These are phyloP conservation scores for Aspergillus sp. DNA, from an alignment of 2,329 filamentous ascomycete genomes.

Conservation along the genomic window DNA sequence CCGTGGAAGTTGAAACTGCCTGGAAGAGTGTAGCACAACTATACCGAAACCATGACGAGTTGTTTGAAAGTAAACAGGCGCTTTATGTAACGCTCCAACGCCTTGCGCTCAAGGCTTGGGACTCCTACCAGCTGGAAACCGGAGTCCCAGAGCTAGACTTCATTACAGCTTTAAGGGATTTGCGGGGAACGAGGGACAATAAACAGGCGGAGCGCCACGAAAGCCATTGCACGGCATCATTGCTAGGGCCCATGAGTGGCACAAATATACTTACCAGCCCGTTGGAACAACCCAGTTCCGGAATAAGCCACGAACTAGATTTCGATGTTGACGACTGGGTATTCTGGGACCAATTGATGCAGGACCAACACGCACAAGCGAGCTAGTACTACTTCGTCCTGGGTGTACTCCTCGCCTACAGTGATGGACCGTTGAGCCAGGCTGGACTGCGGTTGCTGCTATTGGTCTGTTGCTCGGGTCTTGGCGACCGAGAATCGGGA, in stretches of 20 bases:
- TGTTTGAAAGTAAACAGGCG: slow-evolving; percentile 26
- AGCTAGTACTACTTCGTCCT: too few relatives aligned
- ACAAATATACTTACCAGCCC: too few relatives aligned
- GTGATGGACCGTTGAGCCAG: too few relatives aligned
- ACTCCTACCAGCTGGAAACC: not conserved
- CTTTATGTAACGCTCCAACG: not conserved
- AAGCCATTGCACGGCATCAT: too few relatives aligned
- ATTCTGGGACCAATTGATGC: not conserved
- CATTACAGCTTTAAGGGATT: not conserved
- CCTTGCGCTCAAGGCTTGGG: not conserved
- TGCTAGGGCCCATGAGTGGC: too few relatives aligned
- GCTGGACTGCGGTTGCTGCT: too few relatives aligned
- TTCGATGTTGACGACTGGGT: not conserved
- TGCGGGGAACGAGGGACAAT: not conserved
- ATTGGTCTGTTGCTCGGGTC: too few relatives aligned
- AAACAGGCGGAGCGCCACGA: not conserved
- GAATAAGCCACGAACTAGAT: not conserved
- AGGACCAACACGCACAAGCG: too few relatives aligned
- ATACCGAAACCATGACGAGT: slow-evolving; percentile 44
- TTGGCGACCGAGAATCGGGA: too few relatives aligned
- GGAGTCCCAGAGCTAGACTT: not conserved
- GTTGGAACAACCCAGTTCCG: not conserved
- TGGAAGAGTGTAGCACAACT: slow-evolving; percentile 47
- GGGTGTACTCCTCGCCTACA: too few relatives aligned
- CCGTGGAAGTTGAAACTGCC: slow-evolving; percentile 26